Conservation (phyloP, 2,329 filamentous ascomycete species). For the Acarospora socialis region DNA sequence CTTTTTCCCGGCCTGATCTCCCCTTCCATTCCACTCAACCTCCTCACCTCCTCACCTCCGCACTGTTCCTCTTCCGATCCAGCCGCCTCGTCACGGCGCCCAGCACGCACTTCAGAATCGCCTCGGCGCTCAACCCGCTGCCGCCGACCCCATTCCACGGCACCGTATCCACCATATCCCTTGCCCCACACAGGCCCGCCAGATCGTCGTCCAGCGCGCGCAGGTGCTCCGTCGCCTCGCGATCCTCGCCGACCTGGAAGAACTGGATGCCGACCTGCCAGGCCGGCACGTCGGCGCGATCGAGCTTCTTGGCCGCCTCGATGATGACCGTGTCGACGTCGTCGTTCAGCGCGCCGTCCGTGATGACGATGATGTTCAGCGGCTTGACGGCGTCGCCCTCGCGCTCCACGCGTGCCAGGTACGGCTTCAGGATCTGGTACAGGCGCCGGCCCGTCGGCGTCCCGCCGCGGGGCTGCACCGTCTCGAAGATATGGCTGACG, state of each 20-base stretch:
- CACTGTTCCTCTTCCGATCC: conserved; percentile 10
- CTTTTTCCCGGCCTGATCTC: too few relatives aligned
- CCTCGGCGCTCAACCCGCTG: conserved; percentile 47
- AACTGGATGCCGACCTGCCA: conserved; percentile 90
- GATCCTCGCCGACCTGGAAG: conserved; percentile 77
- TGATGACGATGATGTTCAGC: conserved; percentile 84
- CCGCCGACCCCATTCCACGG: conserved; percentile 47
- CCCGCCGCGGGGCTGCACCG: conserved; percentile 46
- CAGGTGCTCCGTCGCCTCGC: conserved; percentile 49
- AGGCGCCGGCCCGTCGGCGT: conserved; percentile 67
- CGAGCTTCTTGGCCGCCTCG: conserved; percentile 52
- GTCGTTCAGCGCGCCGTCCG: conserved; percentile 70
- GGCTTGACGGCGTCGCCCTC: conserved; percentile 47
- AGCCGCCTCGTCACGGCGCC: conserved; percentile 9
- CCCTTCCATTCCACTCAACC: too few relatives aligned
- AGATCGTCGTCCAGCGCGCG: conserved; percentile 63
- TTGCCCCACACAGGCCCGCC: conserved; percentile 39
- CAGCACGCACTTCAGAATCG: conserved; percentile 68
- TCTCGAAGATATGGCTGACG: conserved; percentile 57
- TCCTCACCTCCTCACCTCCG: conserved; percentile 7
- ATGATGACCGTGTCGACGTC: conserved; percentile 61
- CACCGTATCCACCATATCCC: conserved; percentile 88
- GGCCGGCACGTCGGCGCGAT: conserved; percentile 52
- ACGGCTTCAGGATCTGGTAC: conserved; percentile 56
- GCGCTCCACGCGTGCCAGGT: conserved; percentile 44